Base-by-base conservation (phyloP, 1,284 basidiomycete genomes). In the Papiliotrema fonsecae region DNA sequence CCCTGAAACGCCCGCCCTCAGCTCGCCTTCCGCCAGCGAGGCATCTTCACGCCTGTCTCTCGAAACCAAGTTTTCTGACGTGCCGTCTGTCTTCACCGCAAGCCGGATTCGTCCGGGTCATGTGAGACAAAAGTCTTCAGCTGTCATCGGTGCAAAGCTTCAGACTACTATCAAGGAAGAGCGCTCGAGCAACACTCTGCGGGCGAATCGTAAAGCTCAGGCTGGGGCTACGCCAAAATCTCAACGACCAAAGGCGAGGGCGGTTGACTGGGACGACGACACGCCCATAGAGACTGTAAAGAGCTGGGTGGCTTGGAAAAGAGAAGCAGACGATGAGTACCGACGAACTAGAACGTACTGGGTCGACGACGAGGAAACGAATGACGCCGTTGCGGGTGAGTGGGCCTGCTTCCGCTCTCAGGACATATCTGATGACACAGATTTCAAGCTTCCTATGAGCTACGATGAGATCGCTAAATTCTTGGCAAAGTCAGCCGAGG, bases 151-250 rank as follows among this genome's bases (percentile, higher is more conserved):
- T 1, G 57, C 69, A 32, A 53, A 59, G 21, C 36, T 58, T 30
- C 60, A 68, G 22, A 50, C 61, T 1, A 71, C 67, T 2, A 69
- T 71, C 47, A 56, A 47, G 13, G 67, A 71, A 48, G 67, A 69
- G 55, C 50, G 61, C 4, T 69, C 69, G 1, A 52, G 54, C 21
- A 54, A 58, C 9, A 65, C 65, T 14, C 49, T 68, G 14, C 57
- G 58, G 13, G 54, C 49, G 3, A 6, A 35, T 13, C n/a, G n/a
- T n/a, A n/a, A n/a, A n/a, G n/a, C n/a, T n/a, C n/a, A n/a, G n/a
- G n/a, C n/a, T n/a, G n/a, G n/a, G n/a, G 26, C 42, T 42, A 38
- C 18, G n/a, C 37, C 32, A 6, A 31, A 30, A 18, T 46, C 52
- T 22, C 47, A 47, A 6, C 53, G 38, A 21, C 52, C 58, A 9